These are phyloP conservation scores for Adansonia gregorii DNA, from an alignment of 441 rosid genomes.

Conservation along the genomic window DNA sequence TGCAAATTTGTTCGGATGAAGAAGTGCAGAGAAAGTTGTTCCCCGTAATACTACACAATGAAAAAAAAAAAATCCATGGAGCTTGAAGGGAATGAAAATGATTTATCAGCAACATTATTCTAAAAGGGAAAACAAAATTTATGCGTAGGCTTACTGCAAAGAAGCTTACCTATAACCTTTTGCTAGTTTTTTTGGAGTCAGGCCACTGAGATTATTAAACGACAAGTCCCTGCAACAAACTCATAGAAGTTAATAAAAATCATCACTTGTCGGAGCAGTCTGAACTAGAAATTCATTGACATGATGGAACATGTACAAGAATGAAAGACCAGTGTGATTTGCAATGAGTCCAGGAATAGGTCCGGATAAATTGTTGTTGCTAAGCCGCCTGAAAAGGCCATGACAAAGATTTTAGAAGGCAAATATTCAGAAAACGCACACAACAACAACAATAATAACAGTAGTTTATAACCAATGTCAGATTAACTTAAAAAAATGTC, in stretches of 20 bases:
- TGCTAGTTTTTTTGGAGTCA: conserved; percentile 79
- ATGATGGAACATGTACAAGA: conserved; percentile 61
- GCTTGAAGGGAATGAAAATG: conserved; percentile 23
- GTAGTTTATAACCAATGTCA: background rate
- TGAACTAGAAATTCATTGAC: background rate
- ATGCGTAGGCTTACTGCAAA: background rate
- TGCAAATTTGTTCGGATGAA: conserved; percentile 55
- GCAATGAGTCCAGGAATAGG: conserved; percentile 77
- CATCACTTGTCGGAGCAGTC: background rate
- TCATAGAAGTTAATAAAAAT: conserved; percentile 1
- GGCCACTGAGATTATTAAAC: conserved; percentile 86
- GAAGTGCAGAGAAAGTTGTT: conserved; percentile 73
- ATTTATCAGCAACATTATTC: background rate
- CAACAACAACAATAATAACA: background rate
- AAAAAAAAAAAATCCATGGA: conserved; percentile 19
- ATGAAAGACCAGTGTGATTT: conserved; percentile 80
- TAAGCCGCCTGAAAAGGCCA: conserved; percentile 68
- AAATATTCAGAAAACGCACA: conserved; percentile 17
- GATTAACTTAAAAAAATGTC: conserved; percentile 7
- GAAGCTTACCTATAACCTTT: conserved; percentile 73
- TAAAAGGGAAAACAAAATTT: conserved; percentile 10
- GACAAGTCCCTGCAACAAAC: conserved; percentile 70
- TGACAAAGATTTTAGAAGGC: conserved; percentile 30
- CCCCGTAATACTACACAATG: conserved; percentile 56
- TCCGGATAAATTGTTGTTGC: conserved; percentile 74